These are phyloP conservation scores for Candida montana DNA, from an alignment of 805 yeast genomes.

Conservation along the genomic window DNA sequence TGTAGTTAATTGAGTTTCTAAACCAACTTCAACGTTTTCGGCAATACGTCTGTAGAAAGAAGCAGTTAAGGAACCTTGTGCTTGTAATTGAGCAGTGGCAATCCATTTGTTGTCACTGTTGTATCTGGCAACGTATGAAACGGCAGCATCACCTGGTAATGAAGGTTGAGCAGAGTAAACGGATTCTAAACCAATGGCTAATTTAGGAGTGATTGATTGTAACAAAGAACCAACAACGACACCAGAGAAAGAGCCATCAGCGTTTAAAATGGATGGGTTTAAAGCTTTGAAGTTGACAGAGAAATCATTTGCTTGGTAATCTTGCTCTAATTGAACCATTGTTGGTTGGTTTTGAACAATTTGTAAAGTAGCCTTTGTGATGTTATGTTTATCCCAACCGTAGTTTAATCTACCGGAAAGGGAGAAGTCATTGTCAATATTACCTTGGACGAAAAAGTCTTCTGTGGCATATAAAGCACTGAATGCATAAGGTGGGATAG, in stretches of 20 bases:
- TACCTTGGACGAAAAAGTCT: slow-evolving; percentile 82
- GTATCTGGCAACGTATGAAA: slow-evolving; percentile 86
- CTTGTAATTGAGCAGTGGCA: slow-evolving; percentile 88
- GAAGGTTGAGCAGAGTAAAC: slow-evolving; percentile 75
- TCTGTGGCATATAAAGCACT: slow-evolving; percentile 87
- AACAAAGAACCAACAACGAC: slow-evolving; percentile 87
- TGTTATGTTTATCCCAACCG: slow-evolving; percentile 77
- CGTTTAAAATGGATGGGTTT: slow-evolving; percentile 73
- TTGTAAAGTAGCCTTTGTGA: slow-evolving; percentile 84
- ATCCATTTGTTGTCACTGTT: slow-evolving; percentile 78
- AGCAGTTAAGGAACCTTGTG: slow-evolving; percentile 83
- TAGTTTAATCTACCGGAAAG: slow-evolving; percentile 86
- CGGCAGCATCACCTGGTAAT: slow-evolving; percentile 85
- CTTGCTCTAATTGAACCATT: slow-evolving; percentile 95
- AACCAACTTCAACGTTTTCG: slow-evolving; percentile 91
- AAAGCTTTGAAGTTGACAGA: slow-evolving; percentile 84
- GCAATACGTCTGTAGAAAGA: slow-evolving; percentile 94
- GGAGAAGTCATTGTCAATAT: slow-evolving; percentile 79
- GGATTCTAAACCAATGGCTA: slow-evolving; percentile 89
- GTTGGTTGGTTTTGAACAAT: slow-evolving; percentile 84
- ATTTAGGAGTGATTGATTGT: slow-evolving; percentile 79
- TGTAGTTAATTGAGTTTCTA: slow-evolving; percentile 80
- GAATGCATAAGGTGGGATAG: slow-evolving; percentile 86
- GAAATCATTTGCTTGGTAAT: slow-evolving; percentile 83
- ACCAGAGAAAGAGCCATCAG: slow-evolving; percentile 72